Evolutionary conservation across 108 stramenopile genomes (phyloP).

Genomic region (Craspedostauros australis): DNA sequence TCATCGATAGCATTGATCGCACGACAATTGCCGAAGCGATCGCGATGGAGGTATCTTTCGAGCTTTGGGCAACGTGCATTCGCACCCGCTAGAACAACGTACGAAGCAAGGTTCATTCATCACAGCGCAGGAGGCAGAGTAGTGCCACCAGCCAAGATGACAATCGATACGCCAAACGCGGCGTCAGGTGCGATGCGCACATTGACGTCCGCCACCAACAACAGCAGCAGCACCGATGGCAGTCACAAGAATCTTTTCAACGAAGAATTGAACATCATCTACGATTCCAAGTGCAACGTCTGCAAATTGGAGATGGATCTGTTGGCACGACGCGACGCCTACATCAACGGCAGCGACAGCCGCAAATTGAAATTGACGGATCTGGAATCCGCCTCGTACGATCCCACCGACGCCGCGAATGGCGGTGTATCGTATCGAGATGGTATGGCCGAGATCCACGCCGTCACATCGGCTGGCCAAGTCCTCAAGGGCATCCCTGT

Average conservation of each 20-base stretch:
- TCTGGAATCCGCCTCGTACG: slow-evolving; percentile 35
- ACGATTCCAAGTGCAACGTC: slow-evolving; percentile 61
- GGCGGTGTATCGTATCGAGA: slow-evolving; percentile 38
- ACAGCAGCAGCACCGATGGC: not conserved
- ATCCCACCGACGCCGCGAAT: slow-evolving; percentile 38
- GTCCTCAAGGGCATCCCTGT: slow-evolving; percentile 45
- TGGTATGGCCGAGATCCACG: slow-evolving; percentile 54
- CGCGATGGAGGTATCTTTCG: too few relatives aligned
- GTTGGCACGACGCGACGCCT: slow-evolving; percentile 29
- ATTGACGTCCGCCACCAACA: not conserved
- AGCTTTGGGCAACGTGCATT: too few relatives aligned
- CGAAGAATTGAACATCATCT: slow-evolving; percentile 53
- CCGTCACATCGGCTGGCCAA: slow-evolving; percentile 33
- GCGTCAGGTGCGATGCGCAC: too few relatives aligned
- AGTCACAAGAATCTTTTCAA: too few relatives aligned
- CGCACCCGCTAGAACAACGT: too few relatives aligned
- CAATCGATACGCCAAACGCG: too few relatives aligned
- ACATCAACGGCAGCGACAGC: not conserved
- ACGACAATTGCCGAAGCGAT: too few relatives aligned
- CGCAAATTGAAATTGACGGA: slow-evolving; percentile 45
- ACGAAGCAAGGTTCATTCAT: too few relatives aligned
- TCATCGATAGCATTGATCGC: too few relatives aligned
- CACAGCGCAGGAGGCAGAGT: too few relatives aligned
- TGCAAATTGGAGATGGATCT: slow-evolving; percentile 58
- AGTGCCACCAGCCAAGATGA: too few relatives aligned